phyloP scores from a whole-genome alignment of 2,329 filamentous ascomycete species.

The Xylariaceae sp. region DNA sequence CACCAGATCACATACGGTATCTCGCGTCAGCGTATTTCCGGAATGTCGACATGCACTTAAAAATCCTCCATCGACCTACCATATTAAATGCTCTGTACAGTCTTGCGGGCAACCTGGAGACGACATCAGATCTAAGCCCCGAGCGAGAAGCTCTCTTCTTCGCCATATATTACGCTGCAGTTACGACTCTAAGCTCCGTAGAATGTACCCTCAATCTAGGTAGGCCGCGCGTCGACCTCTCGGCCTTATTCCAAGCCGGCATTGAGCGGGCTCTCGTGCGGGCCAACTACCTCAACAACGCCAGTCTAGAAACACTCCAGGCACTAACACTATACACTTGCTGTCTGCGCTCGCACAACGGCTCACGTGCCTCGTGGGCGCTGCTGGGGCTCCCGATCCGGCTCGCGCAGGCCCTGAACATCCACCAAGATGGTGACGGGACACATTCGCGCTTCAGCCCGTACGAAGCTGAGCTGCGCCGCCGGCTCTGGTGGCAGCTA shows the following conservation, averaged over 20 bases:
- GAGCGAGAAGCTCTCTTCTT: conserved; percentile 49
- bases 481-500: conserved; percentile 69
- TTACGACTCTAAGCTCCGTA: conserved; percentile 44
- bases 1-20: conserved; percentile 46
- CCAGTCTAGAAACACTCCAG: conserved; percentile 49
- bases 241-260: conserved; percentile 42
- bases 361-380: conserved; percentile 51
- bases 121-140: conserved; percentile 30
- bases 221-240: conserved; percentile 44
- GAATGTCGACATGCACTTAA: conserved; percentile 53
- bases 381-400: conserved; percentile 51
- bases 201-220: conserved; percentile 45
- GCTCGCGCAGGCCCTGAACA: conserved; percentile 50
- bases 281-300: conserved; percentile 52
- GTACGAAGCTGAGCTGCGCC: conserved; percentile 65
- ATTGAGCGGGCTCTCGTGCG: conserved; percentile 49
- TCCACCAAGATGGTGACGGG: conserved; percentile 52
- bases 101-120: conserved; percentile 42
- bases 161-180: conserved; percentile 51
- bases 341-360: conserved; percentile 47
- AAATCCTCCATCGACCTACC: conserved; percentile 53
- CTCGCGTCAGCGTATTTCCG: conserved; percentile 47
- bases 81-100: conserved; percentile 43
- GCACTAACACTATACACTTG: conserved; percentile 51
- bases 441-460: conserved; percentile 42